A percentile compares a stretch with the other conserved stretches of the same genome.
Evolutionary conservation across 148 eudicot species (phyloP).

Genomic region (Arbutus unedo): DNA sequence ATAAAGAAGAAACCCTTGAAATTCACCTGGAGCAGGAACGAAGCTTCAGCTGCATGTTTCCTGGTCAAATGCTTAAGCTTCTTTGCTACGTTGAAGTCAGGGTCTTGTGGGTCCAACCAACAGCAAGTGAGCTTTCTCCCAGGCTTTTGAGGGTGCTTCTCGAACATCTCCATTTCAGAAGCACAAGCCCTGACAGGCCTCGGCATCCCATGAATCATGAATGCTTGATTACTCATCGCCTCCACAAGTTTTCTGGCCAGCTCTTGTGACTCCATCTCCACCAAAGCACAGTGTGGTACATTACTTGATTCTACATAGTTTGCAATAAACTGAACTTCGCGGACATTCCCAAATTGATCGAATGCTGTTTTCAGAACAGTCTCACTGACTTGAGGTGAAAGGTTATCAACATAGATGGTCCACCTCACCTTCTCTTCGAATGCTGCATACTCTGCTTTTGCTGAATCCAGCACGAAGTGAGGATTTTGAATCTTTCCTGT

Average conservation of each 20-base stretch:
- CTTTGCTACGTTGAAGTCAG: conserved; percentile 60
- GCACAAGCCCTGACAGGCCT: conserved; percentile 67
- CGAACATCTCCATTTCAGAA: conserved; percentile 66
- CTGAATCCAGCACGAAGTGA: conserved; percentile 37
- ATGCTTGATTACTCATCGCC: conserved; percentile 35
- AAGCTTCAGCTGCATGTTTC: conserved; percentile 54
- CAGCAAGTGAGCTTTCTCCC: conserved; percentile 35
- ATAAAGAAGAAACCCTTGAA: background rate
- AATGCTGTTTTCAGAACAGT: conserved; percentile 54
- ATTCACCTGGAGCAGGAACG: conserved; percentile 46
- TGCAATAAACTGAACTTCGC: conserved; percentile 40
- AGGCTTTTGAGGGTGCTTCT: conserved; percentile 67
- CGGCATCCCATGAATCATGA: conserved; percentile 90
- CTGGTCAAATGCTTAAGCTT: conserved; percentile 42
- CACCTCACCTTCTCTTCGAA: conserved; percentile 65
- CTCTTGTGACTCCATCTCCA: conserved; percentile 51
- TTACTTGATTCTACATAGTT: conserved; percentile 38
- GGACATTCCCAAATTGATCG: conserved; percentile 61
- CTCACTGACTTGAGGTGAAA: conserved; percentile 62
- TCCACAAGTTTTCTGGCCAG: conserved; percentile 41
- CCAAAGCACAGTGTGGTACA: conserved; percentile 48
- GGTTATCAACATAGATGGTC: conserved; percentile 69
- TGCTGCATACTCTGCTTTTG: conserved; percentile 50
- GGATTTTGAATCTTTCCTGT: conserved; percentile 4
- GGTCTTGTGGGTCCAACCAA: conserved; percentile 68